Evolutionary conservation across 768 basidiomycete genomes (phyloP).

Genomic region (Phaeolepiota aurea): DNA sequence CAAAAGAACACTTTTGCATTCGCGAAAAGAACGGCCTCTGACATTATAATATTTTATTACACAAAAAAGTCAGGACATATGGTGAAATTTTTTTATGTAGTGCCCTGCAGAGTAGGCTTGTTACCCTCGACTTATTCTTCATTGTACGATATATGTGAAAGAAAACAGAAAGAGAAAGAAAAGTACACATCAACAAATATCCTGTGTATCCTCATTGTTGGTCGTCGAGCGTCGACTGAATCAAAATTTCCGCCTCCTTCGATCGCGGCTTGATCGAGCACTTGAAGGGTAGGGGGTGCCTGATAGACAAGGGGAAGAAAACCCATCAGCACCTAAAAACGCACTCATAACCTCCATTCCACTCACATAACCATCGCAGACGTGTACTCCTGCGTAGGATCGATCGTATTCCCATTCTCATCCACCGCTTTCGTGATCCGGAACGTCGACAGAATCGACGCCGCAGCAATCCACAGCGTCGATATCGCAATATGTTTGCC

Average conservation of each 20-base stretch:
- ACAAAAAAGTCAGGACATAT: too few species aligned
- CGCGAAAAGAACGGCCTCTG: too few species aligned
- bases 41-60: too few species aligned
- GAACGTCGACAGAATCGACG: constrained; percentile 11
- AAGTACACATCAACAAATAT: too few species aligned
- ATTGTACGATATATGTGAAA: too few species aligned
- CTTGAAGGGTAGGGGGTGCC: constrained; percentile 1
- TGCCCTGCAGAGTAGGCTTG: too few species aligned
- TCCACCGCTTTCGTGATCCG: constrained; percentile 7
- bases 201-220: not conserved
- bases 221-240: not conserved
- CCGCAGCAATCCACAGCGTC: constrained; percentile 11
- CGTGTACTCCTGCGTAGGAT: constrained; percentile 2
- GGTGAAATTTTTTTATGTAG: too few species aligned
- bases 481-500: constrained; percentile 13
- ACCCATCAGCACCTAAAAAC: not conserved
- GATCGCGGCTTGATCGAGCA: constrained; percentile 3
- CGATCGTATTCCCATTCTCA: constrained; percentile 3
- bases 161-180: too few species aligned
- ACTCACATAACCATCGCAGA: constrained; percentile 4
- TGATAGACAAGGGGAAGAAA: constrained; percentile 1
- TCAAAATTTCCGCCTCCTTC: constrained; percentile 1
- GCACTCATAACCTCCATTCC: not conserved
- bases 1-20: too few species aligned
- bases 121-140: too few species aligned